Percentiles rank a stretch among this genome's conserved stretches.
phyloP scores from a whole-genome alignment of 2,329 filamentous ascomycete species.

The Colletotrichum sp. region DNA sequence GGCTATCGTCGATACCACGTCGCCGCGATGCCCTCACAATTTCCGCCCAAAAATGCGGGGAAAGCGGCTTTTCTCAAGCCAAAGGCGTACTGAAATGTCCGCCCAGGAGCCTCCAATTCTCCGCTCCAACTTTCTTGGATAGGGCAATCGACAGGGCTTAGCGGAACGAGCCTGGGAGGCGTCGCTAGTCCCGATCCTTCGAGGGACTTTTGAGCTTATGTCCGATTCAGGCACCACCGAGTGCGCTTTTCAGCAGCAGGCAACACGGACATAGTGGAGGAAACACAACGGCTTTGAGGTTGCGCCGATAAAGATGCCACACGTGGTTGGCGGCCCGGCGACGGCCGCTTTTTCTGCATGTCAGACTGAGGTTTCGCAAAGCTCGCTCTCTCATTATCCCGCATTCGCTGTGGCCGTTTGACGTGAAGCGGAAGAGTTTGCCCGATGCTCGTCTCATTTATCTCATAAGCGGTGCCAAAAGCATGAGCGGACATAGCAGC shows the following conservation, averaged over 20 bases:
- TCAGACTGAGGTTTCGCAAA: not conserved
- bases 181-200: not conserved
- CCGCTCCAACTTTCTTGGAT: not conserved
- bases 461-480: not conserved
- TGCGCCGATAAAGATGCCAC: not conserved
- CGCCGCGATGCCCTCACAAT: not conserved
- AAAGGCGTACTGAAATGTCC: not conserved
- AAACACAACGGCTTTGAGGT: not conserved
- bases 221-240: not conserved
- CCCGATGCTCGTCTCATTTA: not conserved
- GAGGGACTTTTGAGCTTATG: not conserved
- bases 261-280: not conserved
- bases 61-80: not conserved
- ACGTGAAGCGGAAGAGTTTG: not conserved
- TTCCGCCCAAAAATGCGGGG: not conserved
- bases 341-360: not conserved
- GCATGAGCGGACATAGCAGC: not conserved
- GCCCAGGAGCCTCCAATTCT: not conserved
- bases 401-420: not conserved
- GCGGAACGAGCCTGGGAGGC: not conserved
- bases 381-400: not conserved
- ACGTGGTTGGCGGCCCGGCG: not conserved
- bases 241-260: not conserved
- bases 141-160: not conserved
- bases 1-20: not conserved